These are phyloP conservation scores for Acer yangbiense DNA, from an alignment of 345 rosid genomes.

Conservation along the genomic window DNA sequence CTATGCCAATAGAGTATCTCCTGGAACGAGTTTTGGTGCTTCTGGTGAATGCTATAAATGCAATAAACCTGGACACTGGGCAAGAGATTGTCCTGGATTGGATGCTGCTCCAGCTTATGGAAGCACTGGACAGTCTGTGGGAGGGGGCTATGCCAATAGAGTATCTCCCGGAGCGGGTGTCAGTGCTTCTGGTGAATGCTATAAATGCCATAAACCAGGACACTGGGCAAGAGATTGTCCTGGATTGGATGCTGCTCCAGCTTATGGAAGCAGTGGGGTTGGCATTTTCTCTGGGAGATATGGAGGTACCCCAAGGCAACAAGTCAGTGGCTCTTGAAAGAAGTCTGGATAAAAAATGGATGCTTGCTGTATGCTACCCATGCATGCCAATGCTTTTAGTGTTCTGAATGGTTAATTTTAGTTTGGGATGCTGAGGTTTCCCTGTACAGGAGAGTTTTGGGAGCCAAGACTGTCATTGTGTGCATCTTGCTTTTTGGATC, in stretches of 20 bases:
- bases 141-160: constrained; percentile 35
- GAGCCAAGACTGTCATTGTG: background rate
- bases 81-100: constrained; percentile 58
- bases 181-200: constrained; percentile 45
- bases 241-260: constrained; percentile 33
- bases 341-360: constrained; percentile 12
- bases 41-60: constrained; percentile 57
- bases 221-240: constrained; percentile 79
- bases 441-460: constrained; percentile 1
- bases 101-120: constrained; percentile 45
- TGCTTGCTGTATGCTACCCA: background rate
- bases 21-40: constrained; percentile 34
- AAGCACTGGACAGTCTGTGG: constrained; percentile 41
- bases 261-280: constrained; percentile 41
- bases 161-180: constrained; percentile 33
- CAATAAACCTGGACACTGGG: constrained; percentile 72
- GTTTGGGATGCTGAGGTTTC: background rate
- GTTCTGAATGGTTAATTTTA: background rate
- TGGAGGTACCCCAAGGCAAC: constrained; percentile 50
- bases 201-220: constrained; percentile 61
- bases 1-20: constrained; percentile 30
- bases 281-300: constrained; percentile 44
- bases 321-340: constrained; percentile 47
- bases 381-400: background rate
- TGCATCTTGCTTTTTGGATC: background rate